Conservation (phyloP, 306 rosid species). For the Prunus persica region Prunus_persica_NCBIv2 NC_034010.1:16216001-16216500, state of each 20-base stretch:
- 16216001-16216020: neutral
- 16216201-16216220: neutral
- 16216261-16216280: conserved; percentile 9
- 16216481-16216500: neutral
- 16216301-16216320: neutral
- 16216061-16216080: conserved; percentile 4
- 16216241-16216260: neutral
- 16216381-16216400: too few species aligned
- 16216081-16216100: neutral
- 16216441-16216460: too few species aligned
- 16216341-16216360: neutral
- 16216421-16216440: too few species aligned
- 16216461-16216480: neutral
- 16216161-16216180: neutral
- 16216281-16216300: neutral
- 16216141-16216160: neutral
- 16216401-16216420: too few species aligned
- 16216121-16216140: too few species aligned
- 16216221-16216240: neutral
- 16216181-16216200: conserved; percentile 11
- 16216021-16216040: neutral
- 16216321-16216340: conserved; percentile 11
- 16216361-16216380: too few species aligned
- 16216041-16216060: conserved; percentile 8
- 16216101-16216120: too few species aligned